A percentile compares a stretch with the other conserved stretches of the same genome.
Conservation (phyloP, 139 green algal genomes). For the Micromonas pusilla region DNA sequence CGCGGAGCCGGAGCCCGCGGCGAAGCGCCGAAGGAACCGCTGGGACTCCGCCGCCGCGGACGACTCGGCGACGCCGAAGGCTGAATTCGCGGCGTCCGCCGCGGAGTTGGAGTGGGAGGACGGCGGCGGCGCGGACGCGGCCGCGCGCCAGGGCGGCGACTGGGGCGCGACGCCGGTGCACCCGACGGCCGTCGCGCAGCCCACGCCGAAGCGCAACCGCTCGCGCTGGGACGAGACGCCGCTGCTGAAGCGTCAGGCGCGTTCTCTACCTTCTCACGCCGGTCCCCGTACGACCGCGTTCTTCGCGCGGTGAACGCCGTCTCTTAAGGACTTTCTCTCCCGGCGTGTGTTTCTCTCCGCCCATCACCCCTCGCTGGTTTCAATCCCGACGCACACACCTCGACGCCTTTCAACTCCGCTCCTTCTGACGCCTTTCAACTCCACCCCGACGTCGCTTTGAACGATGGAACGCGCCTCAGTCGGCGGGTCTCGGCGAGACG, state of each 20-base stretch:
- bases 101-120: neutral
- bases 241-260: conserved; percentile 1
- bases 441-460: too few species aligned
- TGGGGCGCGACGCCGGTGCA: conserved; percentile 23
- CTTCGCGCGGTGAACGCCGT: too few species aligned
- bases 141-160: neutral
- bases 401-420: too few species aligned
- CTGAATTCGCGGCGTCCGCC: neutral
- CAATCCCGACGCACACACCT: too few species aligned
- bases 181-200: neutral
- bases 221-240: conserved; percentile 28
- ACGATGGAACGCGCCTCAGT: too few species aligned
- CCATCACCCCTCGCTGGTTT: too few species aligned
- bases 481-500: neutral
- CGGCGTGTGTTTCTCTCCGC: too few species aligned
- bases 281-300: too few species aligned
- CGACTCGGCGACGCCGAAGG: too few species aligned
- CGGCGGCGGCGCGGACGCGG: neutral
- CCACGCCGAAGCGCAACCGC: neutral
- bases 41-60: conserved; percentile 12
- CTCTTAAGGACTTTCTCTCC: too few species aligned
- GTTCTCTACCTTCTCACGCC: too few species aligned
- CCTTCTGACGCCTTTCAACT: too few species aligned
- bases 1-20: neutral
- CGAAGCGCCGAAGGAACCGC: conserved; percentile 11